Evolutionary conservation across 192 early-diverging fungal genomes (phyloP).

Genomic region (Gigaspora rosea): DNA sequence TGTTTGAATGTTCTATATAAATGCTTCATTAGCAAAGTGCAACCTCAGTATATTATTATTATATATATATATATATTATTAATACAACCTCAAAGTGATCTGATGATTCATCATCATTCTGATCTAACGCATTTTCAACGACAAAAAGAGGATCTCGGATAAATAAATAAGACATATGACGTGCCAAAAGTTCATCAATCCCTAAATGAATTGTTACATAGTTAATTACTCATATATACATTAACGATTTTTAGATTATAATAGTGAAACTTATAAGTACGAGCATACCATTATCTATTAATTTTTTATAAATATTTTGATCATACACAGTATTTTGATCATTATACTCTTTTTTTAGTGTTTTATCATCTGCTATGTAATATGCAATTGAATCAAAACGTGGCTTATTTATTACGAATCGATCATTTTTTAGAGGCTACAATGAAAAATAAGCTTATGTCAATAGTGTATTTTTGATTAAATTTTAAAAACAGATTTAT

Average conservation of each 20-base stretch:
- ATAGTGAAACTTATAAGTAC: too few species aligned
- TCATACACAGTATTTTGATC: constrained; percentile 86
- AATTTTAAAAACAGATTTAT: too few species aligned
- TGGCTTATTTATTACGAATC: constrained; percentile 90
- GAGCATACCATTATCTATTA: constrained; percentile 59
- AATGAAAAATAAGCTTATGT: background rate
- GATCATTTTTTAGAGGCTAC: constrained; percentile 68
- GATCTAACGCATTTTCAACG: constrained; percentile 83
- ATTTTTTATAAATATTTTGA: constrained; percentile 68
- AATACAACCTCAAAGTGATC: constrained; percentile 89
- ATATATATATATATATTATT: too few species aligned
- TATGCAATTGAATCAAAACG: constrained; percentile 94
- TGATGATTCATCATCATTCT: constrained; percentile 79
- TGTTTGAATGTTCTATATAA: constrained; percentile 82
- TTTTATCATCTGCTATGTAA: constrained; percentile 74
- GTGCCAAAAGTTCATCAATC: constrained; percentile 85
- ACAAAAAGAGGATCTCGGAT: constrained; percentile 97
- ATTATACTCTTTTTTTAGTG: constrained; percentile 87
- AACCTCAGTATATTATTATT: too few species aligned
- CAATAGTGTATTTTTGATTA: too few species aligned
- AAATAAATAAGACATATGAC: constrained; percentile 93
- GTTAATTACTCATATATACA: background rate
- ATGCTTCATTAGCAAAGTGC: too few species aligned
- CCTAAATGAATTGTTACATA: constrained; percentile 19
- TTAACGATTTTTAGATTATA: background rate